Evolutionary conservation across 768 basidiomycete species (phyloP), one percentile per base, ranked within the genome.

Genomic region (Cystofilobasidium capitatum): DNA sequence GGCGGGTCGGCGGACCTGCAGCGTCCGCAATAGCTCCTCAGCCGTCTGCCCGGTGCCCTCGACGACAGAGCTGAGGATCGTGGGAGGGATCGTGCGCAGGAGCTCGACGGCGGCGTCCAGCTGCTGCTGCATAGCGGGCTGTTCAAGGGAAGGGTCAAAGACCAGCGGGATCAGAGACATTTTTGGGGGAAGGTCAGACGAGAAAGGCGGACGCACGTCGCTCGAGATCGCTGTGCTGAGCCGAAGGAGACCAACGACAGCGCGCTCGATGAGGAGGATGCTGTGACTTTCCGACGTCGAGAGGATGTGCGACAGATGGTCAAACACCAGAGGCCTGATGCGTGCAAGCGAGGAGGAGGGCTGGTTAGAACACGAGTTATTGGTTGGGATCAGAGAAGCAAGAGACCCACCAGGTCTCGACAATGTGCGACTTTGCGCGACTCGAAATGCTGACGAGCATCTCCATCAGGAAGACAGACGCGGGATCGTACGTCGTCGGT

Each of bases 311-410:
- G 91, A 88, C 31, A 98, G 79, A 75, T 97, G 93, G 73, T 96
- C 92, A 74, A 96, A 97, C 3, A 94, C 84, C 72, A 91, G 84
- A 0, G 94, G 92, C 94, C 93, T 96, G 57, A 26, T n/a, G n/a
- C n/a, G n/a, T n/a, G n/a, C n/a, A n/a, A n/a, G n/a, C n/a, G n/a
- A n/a, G 47, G 26, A 69, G 58, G 54, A 20, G 22, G 14, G 3
- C 13, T 17, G 13, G 12, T 2, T 31, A 2, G 7, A 65, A 13
- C 12, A 2, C 4, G 20, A 1, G 33, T 59, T 42, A 58, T n/a
- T 20, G 24, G 31, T 29, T 22, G 5, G 49, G 17, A 12, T 26
- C 36, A 20, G 20, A 42, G 26, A 4, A 54, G 2, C 9, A 44
- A 17, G 26, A 2, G 13, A 76, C 85, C 71, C 71, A 89, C 94